Evolutionary conservation across 1,284 basidiomycete species (phyloP).

Genomic region (Cryptococcus depauperatus): DNA sequence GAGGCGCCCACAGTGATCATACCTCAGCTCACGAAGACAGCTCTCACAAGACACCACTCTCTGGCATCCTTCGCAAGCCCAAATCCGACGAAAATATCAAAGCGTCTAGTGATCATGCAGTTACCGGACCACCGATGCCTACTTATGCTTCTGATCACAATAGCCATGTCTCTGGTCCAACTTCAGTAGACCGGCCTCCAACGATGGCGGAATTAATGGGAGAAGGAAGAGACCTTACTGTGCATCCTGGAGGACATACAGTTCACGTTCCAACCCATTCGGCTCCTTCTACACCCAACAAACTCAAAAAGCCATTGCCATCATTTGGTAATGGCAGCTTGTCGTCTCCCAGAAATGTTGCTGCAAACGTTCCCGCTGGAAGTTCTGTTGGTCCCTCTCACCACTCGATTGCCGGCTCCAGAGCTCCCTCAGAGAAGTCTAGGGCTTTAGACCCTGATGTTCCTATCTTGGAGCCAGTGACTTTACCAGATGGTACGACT

Average conservation of each 20-base stretch:
- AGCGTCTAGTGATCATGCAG: constrained; percentile 9
- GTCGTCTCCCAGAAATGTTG: constrained; percentile 4
- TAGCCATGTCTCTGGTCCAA: constrained; percentile 28
- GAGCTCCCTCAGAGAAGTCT: not conserved
- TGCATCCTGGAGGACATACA: constrained; percentile 2
- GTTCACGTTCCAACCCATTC: constrained; percentile 10
- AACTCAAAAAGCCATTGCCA: constrained; percentile 17
- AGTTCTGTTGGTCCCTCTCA: constrained; percentile 3
- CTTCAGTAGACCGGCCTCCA: constrained; percentile 9
- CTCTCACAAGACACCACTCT: constrained; percentile 1
- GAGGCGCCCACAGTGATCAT: constrained; percentile 1
- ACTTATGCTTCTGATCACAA: constrained; percentile 13
- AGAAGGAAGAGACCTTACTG: constrained; percentile 8
- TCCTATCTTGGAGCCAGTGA: constrained; percentile 21
- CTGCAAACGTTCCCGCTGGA: constrained; percentile 1
- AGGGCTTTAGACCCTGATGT: not conserved
- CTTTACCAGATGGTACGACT: constrained; percentile 26
- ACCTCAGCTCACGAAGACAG: constrained; percentile 1
- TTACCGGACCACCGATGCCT: constrained; percentile 9
- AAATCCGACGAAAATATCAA: constrained; percentile 18
- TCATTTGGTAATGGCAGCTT: constrained; percentile 4
- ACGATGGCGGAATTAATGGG: constrained; percentile 6
- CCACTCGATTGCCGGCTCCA: not conserved
- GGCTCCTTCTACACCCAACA: constrained; percentile 6
- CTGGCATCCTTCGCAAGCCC: constrained; percentile 19